These are phyloP conservation scores for Mucor velutinosus DNA, from an alignment of 371 early-diverging fungal genomes.

Conservation along the genomic window DNA sequence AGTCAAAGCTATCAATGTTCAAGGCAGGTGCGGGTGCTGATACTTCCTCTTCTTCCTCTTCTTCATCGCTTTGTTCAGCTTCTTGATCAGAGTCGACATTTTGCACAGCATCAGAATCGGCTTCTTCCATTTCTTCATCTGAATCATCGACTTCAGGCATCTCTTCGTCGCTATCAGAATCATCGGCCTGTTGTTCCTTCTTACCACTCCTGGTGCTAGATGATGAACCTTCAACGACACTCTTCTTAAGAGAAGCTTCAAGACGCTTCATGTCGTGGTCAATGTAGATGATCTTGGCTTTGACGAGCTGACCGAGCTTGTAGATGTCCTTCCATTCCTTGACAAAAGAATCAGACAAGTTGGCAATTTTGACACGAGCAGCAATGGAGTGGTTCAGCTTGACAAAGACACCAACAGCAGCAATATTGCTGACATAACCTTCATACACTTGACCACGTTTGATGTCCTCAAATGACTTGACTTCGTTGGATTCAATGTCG, in stretches of 20 bases:
- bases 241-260: constrained; percentile 64
- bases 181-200: constrained; percentile 33
- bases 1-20: constrained; percentile 57
- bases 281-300: constrained; percentile 70
- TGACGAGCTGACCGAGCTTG: constrained; percentile 76
- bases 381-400: constrained; percentile 60
- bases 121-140: constrained; percentile 45
- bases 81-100: constrained; percentile 28
- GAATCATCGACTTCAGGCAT: constrained; percentile 42
- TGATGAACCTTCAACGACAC: constrained; percentile 30
- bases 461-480: constrained; percentile 53
- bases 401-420: constrained; percentile 79
- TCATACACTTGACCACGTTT: constrained; percentile 58
- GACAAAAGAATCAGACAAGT: constrained; percentile 85
- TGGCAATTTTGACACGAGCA: constrained; percentile 85
- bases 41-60: constrained; percentile 54
- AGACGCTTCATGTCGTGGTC: constrained; percentile 60
- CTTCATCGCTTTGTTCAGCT: constrained; percentile 55
- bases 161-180: constrained; percentile 47
- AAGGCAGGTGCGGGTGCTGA: constrained; percentile 34
- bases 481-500: constrained; percentile 40
- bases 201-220: constrained; percentile 33
- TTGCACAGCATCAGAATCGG: constrained; percentile 40
- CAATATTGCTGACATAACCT: constrained; percentile 77
- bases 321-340: constrained; percentile 79